Percentiles rank a stretch among this genome's conserved stretches.
phyloP scores from a whole-genome alignment of 2,329 filamentous ascomycete species.

The Clarireedia paspali region DNA sequence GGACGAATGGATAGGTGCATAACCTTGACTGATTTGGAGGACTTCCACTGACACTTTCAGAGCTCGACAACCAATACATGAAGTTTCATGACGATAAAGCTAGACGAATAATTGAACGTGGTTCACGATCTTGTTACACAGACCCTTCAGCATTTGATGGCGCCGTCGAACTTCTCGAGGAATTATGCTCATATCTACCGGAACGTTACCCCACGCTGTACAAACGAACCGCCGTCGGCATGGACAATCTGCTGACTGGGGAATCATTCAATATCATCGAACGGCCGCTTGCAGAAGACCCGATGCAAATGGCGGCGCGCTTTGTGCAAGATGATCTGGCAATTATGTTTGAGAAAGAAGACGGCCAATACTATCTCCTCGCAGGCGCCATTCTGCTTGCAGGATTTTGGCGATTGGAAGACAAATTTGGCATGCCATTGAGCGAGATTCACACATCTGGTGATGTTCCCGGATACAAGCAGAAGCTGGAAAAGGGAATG shows the following conservation, averaged over 20 bases:
- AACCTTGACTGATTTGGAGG: background rate
- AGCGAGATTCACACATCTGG: constrained; percentile 74
- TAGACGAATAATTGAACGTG: constrained; percentile 58
- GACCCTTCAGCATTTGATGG: constrained; percentile 63
- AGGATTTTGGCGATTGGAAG: constrained; percentile 75
- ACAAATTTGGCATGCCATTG: constrained; percentile 75
- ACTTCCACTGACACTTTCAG: constrained; percentile 30
- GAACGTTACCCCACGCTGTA: constrained; percentile 69
- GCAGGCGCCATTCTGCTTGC: constrained; percentile 69
- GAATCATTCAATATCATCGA: constrained; percentile 63
- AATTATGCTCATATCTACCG: constrained; percentile 63
- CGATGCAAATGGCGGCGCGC: constrained; percentile 66
- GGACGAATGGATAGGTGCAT: constrained; percentile 30
- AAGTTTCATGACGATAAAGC: constrained; percentile 67
- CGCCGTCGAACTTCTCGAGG: constrained; percentile 68
- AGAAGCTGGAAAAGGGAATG: constrained; percentile 72
- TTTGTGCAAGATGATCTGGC: constrained; percentile 77
- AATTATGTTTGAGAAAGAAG: constrained; percentile 69
- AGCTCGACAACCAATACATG: constrained; percentile 73
- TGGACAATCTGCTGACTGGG: constrained; percentile 63
- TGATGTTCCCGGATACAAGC: constrained; percentile 63
- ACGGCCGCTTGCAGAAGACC: constrained; percentile 63
- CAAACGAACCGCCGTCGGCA: constrained; percentile 51
- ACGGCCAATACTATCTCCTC: constrained; percentile 75
- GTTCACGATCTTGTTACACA: constrained; percentile 59